Evolutionary conservation across 2,329 filamentous ascomycete species (phyloP).

Genomic region (Fusarium nygamai): DNA sequence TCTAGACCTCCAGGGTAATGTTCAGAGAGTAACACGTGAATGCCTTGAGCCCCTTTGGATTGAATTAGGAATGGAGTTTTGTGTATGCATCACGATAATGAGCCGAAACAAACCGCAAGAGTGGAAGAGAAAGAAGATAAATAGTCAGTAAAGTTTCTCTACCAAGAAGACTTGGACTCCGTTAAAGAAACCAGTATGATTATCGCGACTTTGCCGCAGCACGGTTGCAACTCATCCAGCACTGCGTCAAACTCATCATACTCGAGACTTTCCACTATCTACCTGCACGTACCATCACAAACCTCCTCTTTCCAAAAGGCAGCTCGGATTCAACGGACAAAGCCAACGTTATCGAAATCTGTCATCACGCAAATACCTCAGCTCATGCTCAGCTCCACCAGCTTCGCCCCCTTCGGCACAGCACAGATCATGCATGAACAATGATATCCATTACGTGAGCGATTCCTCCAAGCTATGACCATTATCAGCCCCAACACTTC

Average conservation of each 20-base stretch:
- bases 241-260: too few species aligned
- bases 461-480: constrained; percentile 79
- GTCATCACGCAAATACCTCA: neutral
- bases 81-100: too few species aligned
- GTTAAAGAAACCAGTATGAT: rapidly evolving
- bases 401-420: constrained; percentile 74
- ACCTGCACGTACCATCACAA: neutral
- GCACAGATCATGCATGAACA: constrained; percentile 78
- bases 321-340: neutral
- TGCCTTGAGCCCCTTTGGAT: neutral
- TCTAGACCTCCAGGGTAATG: neutral
- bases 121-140: neutral
- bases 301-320: neutral
- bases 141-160: neutral
- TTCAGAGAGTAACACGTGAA: rapidly evolving
- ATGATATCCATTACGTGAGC: constrained; percentile 72
- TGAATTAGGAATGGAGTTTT: neutral
- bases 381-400: constrained; percentile 61
- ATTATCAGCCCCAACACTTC: constrained; percentile 56
- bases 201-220: too few species aligned
- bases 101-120: neutral
- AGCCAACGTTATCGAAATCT: neutral
- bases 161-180: rapidly evolving
- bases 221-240: rapidly evolving
- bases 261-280: neutral